Base-by-base conservation (phyloP, 345 rosid genomes). In the Salix udensis region DNA sequence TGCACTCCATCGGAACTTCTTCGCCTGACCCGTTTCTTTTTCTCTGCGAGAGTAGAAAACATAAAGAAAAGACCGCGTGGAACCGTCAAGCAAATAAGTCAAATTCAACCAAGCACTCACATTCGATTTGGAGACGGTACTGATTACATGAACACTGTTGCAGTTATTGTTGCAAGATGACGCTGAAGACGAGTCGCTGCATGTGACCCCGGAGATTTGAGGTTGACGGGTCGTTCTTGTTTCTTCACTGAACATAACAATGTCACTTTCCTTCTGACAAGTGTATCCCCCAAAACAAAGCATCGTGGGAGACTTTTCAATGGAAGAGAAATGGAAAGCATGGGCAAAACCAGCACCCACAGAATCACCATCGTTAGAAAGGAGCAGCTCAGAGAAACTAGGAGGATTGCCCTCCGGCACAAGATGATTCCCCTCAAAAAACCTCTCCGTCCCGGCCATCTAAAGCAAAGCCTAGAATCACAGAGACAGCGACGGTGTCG, bases 351-450 rank as follows among this genome's bases (percentile, higher is more conserved):
- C 84, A 71, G 60, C 75, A 67, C 28, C 64, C 64, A 69, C 70
- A 34, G 67, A 84, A 36, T 81, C 83, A 7, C 81, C 89, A 21
- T 62, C 75, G 65, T 28, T 82, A 0, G 89, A 82, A 78, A 91
- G 85, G 48, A 91, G 84, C 73, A 91, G 76, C 83, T 90, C 91
- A 66, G 94, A 91, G 83, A 89, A 90, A 80, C 91, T 90, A 15
- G 86, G 53, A 28, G 75, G 64, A 40, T 28, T 60, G 42, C 84
- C 85, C 21, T 58, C 34, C 34, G 71, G 74, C 26, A 70, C 34
- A 73, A 53, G 42, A 16, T 76, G 82, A 65, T 81, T 87, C 71
- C 84, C 83, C 7, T 80, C 86, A 34, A 65, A 48, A 75, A 85
- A 77, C 2, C 80, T 83, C 23, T 82, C 85, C 24, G 61, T 73